Conservation (phyloP, 345 rosid genomes). For the Citrus trifoliata region DNA sequence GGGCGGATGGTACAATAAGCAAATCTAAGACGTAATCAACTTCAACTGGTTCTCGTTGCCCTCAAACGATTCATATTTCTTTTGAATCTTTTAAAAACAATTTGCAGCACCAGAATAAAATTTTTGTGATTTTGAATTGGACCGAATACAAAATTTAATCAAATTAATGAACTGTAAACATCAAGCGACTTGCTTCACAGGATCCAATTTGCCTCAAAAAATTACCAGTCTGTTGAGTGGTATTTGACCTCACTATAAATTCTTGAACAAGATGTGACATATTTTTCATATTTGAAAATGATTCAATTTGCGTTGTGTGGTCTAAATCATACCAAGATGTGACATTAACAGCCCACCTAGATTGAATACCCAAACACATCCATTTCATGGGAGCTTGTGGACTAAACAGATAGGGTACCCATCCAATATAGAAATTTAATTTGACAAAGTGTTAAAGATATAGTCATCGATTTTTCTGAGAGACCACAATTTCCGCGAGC, state of each 20-base stretch:
- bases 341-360: constrained; percentile 9
- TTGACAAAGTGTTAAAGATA: background rate
- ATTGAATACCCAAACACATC: background rate
- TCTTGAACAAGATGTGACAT: background rate
- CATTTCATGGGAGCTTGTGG: background rate
- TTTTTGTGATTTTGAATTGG: too few relatives aligned
- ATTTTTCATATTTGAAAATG: background rate
- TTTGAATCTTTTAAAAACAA: too few relatives aligned
- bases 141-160: background rate
- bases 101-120: too few relatives aligned
- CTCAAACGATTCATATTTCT: too few relatives aligned
- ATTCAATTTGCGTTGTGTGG: background rate
- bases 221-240: too few relatives aligned
- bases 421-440: background rate
- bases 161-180: background rate
- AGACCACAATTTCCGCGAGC: too few relatives aligned
- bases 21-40: background rate
- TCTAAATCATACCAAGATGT: constrained; percentile 8
- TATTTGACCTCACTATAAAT: too few relatives aligned
- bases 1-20: background rate
- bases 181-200: background rate
- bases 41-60: background rate
- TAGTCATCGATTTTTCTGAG: too few relatives aligned
- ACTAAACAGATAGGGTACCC: background rate
- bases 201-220: background rate